Evolutionary conservation across 2,329 filamentous ascomycete species (phyloP).

Genomic region (Sclerotinia subarctica): DNA sequence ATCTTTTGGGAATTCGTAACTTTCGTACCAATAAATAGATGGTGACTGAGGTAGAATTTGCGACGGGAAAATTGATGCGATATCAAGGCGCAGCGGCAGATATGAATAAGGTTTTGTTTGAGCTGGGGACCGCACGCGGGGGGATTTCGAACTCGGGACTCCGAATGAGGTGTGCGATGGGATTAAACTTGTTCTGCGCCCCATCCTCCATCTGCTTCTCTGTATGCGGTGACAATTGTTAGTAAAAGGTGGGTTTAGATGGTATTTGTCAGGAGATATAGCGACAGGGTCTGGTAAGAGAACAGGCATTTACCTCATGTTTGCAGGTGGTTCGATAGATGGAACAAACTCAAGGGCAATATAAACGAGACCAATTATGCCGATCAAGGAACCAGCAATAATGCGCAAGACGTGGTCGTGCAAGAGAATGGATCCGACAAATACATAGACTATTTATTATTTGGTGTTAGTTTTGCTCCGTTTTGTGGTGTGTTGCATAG

Average conservation of each 20-base stretch:
- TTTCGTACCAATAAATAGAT: not conserved
- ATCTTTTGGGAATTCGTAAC: not conserved
- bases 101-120: not conserved
- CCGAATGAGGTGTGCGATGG: not conserved
- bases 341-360: slow-evolving; percentile 71
- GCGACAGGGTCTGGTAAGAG: not conserved
- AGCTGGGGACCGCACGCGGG: not conserved
- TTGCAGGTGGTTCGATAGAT: slow-evolving; percentile 63
- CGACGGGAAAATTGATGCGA: not conserved
- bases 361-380: slow-evolving; percentile 75
- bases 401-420: slow-evolving; percentile 63
- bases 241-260: not conserved
- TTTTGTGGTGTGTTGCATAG: slow-evolving; percentile 12
- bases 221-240: slow-evolving; percentile 41
- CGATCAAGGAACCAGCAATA: slow-evolving; percentile 75
- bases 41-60: not conserved
- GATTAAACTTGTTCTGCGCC: slow-evolving; percentile 38
- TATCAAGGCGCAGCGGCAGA: not conserved
- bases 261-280: no score
- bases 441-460: slow-evolving; percentile 81
- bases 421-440: slow-evolving; percentile 83
- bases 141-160: not conserved
- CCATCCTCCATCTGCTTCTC: slow-evolving; percentile 38
- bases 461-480: slow-evolving; percentile 26
- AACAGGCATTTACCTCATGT: slow-evolving; percentile 44